A percentile compares a stretch with the other conserved stretches of the same genome.
These are phyloP conservation scores for Emydomyces testavorans DNA, from an alignment of 2,329 filamentous ascomycete genomes.

Conservation along the genomic window DNA sequence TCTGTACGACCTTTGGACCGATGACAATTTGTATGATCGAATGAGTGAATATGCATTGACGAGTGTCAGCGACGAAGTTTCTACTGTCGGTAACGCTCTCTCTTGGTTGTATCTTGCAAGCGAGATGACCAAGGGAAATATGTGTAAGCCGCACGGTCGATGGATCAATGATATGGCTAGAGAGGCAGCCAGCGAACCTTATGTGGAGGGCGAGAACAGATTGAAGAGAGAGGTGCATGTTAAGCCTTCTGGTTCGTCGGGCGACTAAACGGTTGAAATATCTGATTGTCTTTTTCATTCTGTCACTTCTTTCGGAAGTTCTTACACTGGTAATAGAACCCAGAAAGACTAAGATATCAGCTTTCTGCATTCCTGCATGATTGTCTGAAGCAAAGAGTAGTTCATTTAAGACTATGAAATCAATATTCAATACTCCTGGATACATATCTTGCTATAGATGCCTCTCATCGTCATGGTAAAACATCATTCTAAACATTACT, in stretches of 20 bases:
- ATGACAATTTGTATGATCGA: slow-evolving; percentile 46
- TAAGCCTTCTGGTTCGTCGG: not conserved
- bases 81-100: slow-evolving; percentile 67
- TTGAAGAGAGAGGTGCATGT: slow-evolving; percentile 33
- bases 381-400: too few species aligned
- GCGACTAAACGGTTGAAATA: not conserved
- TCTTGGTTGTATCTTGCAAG: slow-evolving; percentile 67
- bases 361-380: too few species aligned
- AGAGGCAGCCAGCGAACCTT: slow-evolving; percentile 50
- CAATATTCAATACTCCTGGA: too few species aligned
- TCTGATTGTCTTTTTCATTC: too few species aligned
- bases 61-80: slow-evolving; percentile 69
- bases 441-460: too few species aligned
- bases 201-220: slow-evolving; percentile 48
- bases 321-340: too few species aligned
- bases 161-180: slow-evolving; percentile 69
- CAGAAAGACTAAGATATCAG: too few species aligned
- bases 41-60: slow-evolving; percentile 54
- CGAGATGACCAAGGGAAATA: slow-evolving; percentile 49
- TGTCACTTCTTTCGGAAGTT: too few species aligned
- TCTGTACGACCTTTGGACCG: slow-evolving; percentile 17
- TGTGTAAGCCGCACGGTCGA: slow-evolving; percentile 46
- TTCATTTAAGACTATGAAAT: too few species aligned
- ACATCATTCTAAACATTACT: too few species aligned
- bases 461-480: too few species aligned